Base-by-base conservation (phyloP, 306 rosid genomes). In the Neltuma alba region DNA sequence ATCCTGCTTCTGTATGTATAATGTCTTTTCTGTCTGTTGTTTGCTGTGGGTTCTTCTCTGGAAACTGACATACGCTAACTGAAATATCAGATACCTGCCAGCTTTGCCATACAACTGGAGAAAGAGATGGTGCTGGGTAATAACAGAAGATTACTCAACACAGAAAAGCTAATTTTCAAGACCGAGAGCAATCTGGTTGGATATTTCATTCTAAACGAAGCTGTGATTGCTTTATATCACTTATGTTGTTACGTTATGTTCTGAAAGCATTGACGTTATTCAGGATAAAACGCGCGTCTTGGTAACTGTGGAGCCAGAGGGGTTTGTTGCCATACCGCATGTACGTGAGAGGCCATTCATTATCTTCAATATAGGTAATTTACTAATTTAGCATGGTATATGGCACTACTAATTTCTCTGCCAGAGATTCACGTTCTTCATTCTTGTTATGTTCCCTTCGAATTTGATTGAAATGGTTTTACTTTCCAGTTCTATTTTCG, bases 1-100 rank as follows among this genome's bases (percentile, higher is more conserved):
- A 91, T 80, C 99, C 99, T n/a, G 94, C 98, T 81, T 89, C 97
- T 77, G 99, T 95, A 92, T 85, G 97, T 89, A 79, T 82, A 78
- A 74, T 27, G 81, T 81, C 81, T 82, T 85, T 23, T 52, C n/a
- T 50, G 31, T 57, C 60, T 40, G 83, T 83, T 82, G 3, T 47
- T 78, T 77, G 74, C 65, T 41, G 50, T 5, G 27, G 47, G 81
- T 58, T 50, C 48, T 85, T 76, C 78, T 82, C 18, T 82, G 77
- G 72, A 78, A 74, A 78, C 74, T 61, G 74, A 81, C 84, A 77
- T 37, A 69, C 36, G 30, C 40, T 37, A 70, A 52, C 25, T 55
- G 71, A 58, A 83, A 68, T 72, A 74, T 52, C 82, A 94, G 99
- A 91, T 94, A 79, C 97, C 97, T 0, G 97, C 97, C 60, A 86